Base-by-base conservation (phyloP, 257 asterid species). In the Haberlea rhodopensis region DNA sequence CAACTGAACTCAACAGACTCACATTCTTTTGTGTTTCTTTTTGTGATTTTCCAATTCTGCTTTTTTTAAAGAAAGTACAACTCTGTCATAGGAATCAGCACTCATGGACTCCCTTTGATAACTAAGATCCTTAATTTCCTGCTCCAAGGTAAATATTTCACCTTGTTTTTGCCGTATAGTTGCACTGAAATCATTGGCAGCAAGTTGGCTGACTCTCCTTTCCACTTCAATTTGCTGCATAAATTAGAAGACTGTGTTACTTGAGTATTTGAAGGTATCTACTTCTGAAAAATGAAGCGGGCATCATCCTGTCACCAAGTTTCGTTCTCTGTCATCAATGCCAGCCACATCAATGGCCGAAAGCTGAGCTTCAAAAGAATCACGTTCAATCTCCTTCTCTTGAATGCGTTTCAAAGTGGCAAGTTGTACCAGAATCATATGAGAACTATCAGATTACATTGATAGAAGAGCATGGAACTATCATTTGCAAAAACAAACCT, bases 31-130 rank as follows among this genome's bases (percentile, higher is more conserved):
- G 66, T 81, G 88, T 73, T 87, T 89, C 92, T 79, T 90, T 73
- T 74, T 86, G 53, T 77, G 76, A 69, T 57, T 82, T 83, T 90
- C 96, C 80, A 94, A 57, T 75, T 94, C 97, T 31, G 83, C 77
- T 75, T 81, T 87, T 77, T 80, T 90, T 54, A 81, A 64, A 71
- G 95, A 84, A 29, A 87, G 90, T 77, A 82, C 76, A 70, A 77
- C 83, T 81, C 97, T 84, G 78, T 81, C 94, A 56, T 83, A 87
- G 64, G 96, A 80, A 76, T 94, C 94, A 62, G 92, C 87, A 67
- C 77, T 83, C 82, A 94, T 71, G 68, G 80, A 62, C 63, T 83
- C 94, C 77, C 85, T 85, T 78, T 85, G 88, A 74, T 79, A 76
- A 51, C 56, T 67, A 70, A 85, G 88, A 72, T 73, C 73, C 62